Evolutionary conservation across 208 protist species (phyloP).

Genomic region (Lotmaria passim): DNA sequence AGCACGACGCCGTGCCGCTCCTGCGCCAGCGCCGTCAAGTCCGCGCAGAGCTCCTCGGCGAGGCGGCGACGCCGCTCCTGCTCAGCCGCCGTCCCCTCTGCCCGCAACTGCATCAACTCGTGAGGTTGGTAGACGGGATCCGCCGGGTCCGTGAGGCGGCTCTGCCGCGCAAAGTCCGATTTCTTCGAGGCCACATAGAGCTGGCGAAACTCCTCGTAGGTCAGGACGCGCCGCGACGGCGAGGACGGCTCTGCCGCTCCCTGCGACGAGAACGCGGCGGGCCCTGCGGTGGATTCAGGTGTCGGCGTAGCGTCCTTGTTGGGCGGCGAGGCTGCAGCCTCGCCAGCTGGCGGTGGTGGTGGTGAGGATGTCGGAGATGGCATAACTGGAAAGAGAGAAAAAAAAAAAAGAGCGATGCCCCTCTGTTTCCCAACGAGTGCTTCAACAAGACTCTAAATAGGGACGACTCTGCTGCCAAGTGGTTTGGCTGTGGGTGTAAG

Average conservation of each 20-base stretch:
- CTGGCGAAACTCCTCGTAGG: constrained; percentile 30
- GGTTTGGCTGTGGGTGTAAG: too few species aligned
- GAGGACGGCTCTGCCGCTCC: not conserved
- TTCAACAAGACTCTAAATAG: too few species aligned
- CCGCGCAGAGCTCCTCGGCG: constrained; percentile 5
- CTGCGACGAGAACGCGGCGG: not conserved
- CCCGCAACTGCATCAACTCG: constrained; percentile 1
- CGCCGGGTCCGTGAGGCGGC: not conserved
- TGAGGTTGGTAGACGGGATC: not conserved
- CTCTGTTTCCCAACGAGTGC: too few species aligned
- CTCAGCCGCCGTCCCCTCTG: not conserved
- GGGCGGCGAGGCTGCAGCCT: too few species aligned
- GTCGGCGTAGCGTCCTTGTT: too few species aligned
- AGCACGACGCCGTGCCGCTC: not conserved
- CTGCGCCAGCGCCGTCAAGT: not conserved
- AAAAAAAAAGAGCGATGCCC: too few species aligned
- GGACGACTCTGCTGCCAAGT: too few species aligned
- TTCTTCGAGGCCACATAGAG: constrained; percentile 20
- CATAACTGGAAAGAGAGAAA: too few species aligned
- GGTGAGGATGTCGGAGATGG: too few species aligned
- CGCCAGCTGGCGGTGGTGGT: too few species aligned
- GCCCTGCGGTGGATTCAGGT: too few species aligned
- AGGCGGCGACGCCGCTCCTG: not conserved
- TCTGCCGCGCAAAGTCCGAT: not conserved
- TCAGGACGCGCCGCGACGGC: constrained; percentile 5